Evolutionary conservation across 169 alveolate species (phyloP), one percentile per base, ranked within the genome.

Genomic region (Eimeria brunetti): DNA sequence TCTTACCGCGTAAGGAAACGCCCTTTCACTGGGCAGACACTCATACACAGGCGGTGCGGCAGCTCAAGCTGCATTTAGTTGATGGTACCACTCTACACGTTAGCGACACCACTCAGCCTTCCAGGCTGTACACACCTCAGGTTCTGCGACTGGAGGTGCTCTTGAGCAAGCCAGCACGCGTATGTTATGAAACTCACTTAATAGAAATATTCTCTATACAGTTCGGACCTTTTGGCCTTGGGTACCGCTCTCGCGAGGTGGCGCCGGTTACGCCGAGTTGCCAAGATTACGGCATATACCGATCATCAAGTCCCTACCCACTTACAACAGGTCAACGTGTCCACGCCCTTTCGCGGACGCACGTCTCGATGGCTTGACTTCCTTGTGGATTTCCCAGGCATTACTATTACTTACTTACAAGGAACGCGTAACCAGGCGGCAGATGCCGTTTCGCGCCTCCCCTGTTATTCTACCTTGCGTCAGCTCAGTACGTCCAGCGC

Each of bases 11-110:
- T 71, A 36, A 30, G 49, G 51, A 33, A 22, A 41, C 27, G 30
- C 44, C 1, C 27, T 71, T 71, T 20, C n/a, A 6, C 44, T 71
- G 46, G 81, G 27, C 81, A 30, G 81, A 71, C 44, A 22, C 49
- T 71, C 81, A 33, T 16, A 30, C 51, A 36, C 81, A 71, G n/a
- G 49, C 81, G 81, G 81, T 71, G 81, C 41, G 51, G 51, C 81
- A 30, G 81, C 81, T 33, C 20, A 71, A 30, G 27, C 81, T 5
- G 51, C 81, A 51, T 0, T 71, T 58, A 71, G 33, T 33, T 36
- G 81, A 27, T 2, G 1, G 12, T 20, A 71, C 81, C 12, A 30
- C 81, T 4, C 27, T n/a, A 71, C 51, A 71, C 9, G 27, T 4
- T 12, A 0, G 12, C 27, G 51, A 30, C 27, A 69, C 81, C 2